Base-by-base conservation (phyloP, 2,329 filamentous ascomycete genomes). In the Alternaria dauci region DNA sequence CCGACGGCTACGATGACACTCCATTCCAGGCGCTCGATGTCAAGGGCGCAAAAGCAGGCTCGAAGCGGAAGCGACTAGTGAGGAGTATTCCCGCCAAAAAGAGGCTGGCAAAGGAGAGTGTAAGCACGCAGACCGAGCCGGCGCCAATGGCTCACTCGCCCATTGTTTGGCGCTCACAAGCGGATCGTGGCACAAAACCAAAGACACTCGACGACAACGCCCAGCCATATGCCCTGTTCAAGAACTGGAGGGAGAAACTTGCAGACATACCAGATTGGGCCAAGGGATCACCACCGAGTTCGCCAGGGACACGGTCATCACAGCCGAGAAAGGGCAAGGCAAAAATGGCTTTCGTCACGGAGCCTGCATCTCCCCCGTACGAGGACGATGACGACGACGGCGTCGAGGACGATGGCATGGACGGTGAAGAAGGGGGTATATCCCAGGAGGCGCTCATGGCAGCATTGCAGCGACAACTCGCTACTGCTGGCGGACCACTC, bases 1-100 rank as follows among this genome's bases (percentile, higher is more conserved):
- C 79, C 16, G 81, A 83, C 63, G 77, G 79, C 42, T 83, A 82
- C 51, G 80, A 81, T 65, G 81, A 83, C 50, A 70, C 78, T 59
- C 78, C 76, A 9, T 72, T 73, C 43, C 62, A 69, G 4, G 61
- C 65, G 2, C 69, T 74, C 28, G 59, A 71, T 8, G 46, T 59
- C 11, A 66, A 67, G 43, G 59, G 43, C 8, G 64, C 61, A 36
- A 73, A 72, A 47, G 65, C 62, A 26, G 72, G 69, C 30, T 53
- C 69, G 51, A 76, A 76, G 65, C 69, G 75, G 62, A 79, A 77
- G 69, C 70, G 72, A 34, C 53, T 50, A 11, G 59, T 55, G 32
- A 57, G 52, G 38, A 55, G 43, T 11, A 59, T 53, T 20, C 64
- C 38, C 56, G 66, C 58, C 60, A 75, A 68, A 67, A 76, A 77